Conservation (phyloP, 768 basidiomycete species). For the Termitomyces sp. region DNA sequence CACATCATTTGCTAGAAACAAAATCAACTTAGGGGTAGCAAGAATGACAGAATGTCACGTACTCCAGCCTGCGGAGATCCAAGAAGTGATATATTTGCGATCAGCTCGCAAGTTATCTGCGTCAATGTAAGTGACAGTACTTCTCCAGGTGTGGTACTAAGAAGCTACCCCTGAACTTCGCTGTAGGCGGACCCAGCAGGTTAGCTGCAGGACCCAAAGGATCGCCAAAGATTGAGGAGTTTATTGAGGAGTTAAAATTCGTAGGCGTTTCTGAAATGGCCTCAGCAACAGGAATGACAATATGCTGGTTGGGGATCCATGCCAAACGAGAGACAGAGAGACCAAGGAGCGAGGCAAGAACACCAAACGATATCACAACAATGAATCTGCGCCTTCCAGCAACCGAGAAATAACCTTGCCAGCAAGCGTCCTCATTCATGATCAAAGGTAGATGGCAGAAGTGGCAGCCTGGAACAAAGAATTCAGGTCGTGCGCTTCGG, state of each 20-base stretch:
- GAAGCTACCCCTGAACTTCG: slow-evolving; percentile 46
- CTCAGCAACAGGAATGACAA: slow-evolving; percentile 1
- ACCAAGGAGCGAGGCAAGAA: slow-evolving; percentile 21
- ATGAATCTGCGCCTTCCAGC: slow-evolving; percentile 17
- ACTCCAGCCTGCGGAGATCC: slow-evolving; percentile 79
- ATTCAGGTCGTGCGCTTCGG: slow-evolving; percentile 35
- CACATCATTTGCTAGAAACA: slow-evolving; percentile 61
- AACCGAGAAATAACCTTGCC: slow-evolving; percentile 6
- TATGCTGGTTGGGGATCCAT: slow-evolving; percentile 13
- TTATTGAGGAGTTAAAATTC: background rate
- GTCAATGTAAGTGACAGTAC: background rate
- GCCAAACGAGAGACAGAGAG: slow-evolving; percentile 17
- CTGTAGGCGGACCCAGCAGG: slow-evolving; percentile 45
- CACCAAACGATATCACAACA: slow-evolving; percentile 22
- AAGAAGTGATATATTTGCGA: slow-evolving; percentile 63
- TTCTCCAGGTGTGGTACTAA: background rate
- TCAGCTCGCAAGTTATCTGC: slow-evolving; percentile 60
- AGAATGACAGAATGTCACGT: slow-evolving; percentile 20
- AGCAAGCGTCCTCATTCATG: slow-evolving; percentile 13
- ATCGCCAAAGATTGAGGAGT: slow-evolving; percentile 10
- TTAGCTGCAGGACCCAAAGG: slow-evolving; percentile 13
- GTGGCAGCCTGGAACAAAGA: background rate
- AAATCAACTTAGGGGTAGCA: slow-evolving; percentile 1
- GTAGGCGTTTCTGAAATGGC: background rate
- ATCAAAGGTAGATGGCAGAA: background rate